Evolutionary conservation across 2,329 filamentous ascomycete species (phyloP).

Genomic region (Exophiala xenobiotica): DNA sequence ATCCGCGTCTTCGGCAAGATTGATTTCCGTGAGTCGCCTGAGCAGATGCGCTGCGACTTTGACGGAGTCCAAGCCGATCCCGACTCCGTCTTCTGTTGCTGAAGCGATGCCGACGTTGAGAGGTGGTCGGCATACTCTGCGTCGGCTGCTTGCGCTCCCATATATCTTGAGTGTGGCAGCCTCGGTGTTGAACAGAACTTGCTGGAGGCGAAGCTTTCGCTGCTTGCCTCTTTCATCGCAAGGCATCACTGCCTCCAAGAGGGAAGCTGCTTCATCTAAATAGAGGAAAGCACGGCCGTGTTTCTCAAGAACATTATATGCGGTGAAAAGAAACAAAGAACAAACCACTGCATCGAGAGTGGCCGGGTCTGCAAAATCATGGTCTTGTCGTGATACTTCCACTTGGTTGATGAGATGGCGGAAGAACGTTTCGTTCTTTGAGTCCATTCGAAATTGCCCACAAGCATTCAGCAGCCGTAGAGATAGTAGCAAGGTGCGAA

Average conservation of each 20-base stretch:
- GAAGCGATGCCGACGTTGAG: neutral
- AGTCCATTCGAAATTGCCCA: constrained; percentile 10
- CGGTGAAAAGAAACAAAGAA: constrained; percentile 13
- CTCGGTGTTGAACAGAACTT: constrained; percentile 17
- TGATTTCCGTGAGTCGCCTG: constrained; percentile 14
- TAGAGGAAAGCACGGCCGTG: constrained; percentile 16
- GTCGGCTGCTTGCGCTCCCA: neutral
- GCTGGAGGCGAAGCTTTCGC: constrained; percentile 6
- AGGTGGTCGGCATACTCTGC: neutral
- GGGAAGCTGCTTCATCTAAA: constrained; percentile 11
- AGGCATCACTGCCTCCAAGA: constrained; percentile 3
- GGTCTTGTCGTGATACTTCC: constrained; percentile 8
- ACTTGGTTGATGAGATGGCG: constrained; percentile 4
- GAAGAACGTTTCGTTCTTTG: neutral
- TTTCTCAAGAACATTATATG: constrained; percentile 14
- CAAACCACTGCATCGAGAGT: constrained; percentile 11
- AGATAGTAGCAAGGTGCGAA: constrained; percentile 6
- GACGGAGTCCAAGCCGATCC: neutral
- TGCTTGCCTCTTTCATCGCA: neutral
- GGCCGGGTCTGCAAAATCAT: constrained; percentile 13
- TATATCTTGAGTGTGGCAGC: constrained; percentile 13
- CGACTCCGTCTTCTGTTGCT: neutral
- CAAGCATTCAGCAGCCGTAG: constrained; percentile 4
- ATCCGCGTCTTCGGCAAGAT: constrained; percentile 8
- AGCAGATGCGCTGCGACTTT: constrained; percentile 9